These are phyloP conservation scores for Wickerhamiella sergipiensis DNA, from an alignment of 805 yeast genomes.

Conservation along the genomic window DNA sequence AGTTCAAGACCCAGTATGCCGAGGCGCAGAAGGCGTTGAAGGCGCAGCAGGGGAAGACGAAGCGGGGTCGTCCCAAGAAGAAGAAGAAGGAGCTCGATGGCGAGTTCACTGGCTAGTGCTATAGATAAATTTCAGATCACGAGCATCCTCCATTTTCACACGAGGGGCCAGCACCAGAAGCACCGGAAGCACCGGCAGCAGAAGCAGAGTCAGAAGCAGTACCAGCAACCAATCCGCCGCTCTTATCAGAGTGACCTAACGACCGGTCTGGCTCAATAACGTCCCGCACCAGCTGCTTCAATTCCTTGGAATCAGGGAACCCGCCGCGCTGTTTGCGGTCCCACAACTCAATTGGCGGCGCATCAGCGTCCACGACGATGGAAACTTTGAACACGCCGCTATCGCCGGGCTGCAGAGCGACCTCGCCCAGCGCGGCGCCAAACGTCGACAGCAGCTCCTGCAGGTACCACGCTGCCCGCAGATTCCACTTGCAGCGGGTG, in stretches of 20 bases:
- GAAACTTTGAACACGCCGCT: constrained; percentile 49
- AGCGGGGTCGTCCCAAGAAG: background rate
- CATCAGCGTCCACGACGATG: constrained; percentile 28
- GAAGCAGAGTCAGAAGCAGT: too few relatives aligned
- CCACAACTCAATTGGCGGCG: constrained; percentile 34
- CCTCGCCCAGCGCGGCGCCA: constrained; percentile 41
- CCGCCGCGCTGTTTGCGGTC: constrained; percentile 53
- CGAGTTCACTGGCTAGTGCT: too few relatives aligned
- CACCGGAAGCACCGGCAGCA: too few relatives aligned
- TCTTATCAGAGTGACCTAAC: constrained; percentile 52
- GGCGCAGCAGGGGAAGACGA: background rate
- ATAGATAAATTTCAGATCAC: too few relatives aligned
- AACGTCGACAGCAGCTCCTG: constrained; percentile 82
- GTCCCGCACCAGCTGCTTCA: constrained; percentile 56
- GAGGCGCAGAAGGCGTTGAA: background rate
- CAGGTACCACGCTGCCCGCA: constrained; percentile 75
- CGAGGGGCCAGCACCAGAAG: too few relatives aligned
- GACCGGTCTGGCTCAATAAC: constrained; percentile 37
- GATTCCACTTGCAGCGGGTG: constrained; percentile 76
- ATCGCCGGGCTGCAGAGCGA: constrained; percentile 34
- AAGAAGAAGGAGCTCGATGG: too few relatives aligned
- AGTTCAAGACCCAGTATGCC: background rate
- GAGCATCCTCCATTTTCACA: background rate
- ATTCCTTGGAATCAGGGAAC: constrained; percentile 73
- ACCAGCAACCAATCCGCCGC: background rate